Percentiles rank a stretch among this genome's conserved stretches.
phyloP scores from a whole-genome alignment of 75 land plant genomes.

The Azolla pinnata region DNA sequence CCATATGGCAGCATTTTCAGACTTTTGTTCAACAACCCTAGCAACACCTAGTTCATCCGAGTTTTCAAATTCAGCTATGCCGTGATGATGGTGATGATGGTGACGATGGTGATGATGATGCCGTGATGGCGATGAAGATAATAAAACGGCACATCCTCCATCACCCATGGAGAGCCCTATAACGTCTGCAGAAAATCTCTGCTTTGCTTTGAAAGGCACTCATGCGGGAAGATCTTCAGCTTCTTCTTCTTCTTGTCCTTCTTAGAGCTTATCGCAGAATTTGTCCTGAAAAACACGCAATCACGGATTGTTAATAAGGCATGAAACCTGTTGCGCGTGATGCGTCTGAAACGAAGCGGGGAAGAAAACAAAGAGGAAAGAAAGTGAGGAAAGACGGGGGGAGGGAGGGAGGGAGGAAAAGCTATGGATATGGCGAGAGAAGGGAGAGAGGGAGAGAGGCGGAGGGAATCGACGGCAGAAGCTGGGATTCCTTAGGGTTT shows the following conservation, averaged over 20 bases:
- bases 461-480: not conserved
- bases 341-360: not conserved
- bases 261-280: not conserved
- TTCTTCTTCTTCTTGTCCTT: not conserved
- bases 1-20: not conserved
- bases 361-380: not conserved
- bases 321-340: not conserved
- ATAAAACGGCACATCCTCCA: constrained; percentile 9
- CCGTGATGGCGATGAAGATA: too few relatives aligned
- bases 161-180: constrained; percentile 12
- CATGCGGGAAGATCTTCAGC: constrained; percentile 2
- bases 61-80: constrained; percentile 4
- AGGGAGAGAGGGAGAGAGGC: not conserved
- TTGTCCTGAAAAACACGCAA: not conserved
- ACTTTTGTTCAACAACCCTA: not conserved
- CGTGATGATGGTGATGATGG: too few relatives aligned
- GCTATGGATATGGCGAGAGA: not conserved
- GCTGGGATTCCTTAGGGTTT: too few relatives aligned
- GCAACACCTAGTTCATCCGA: constrained; percentile 2
- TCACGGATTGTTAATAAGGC: not conserved
- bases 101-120: too few relatives aligned
- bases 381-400: not conserved
- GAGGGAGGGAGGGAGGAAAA: not conserved
- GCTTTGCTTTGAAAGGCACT: not conserved
- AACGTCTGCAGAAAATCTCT: not conserved